phyloP scores from a whole-genome alignment of 2,329 filamentous ascomycete species.

The Verticillium zaregamsianum region DNA sequence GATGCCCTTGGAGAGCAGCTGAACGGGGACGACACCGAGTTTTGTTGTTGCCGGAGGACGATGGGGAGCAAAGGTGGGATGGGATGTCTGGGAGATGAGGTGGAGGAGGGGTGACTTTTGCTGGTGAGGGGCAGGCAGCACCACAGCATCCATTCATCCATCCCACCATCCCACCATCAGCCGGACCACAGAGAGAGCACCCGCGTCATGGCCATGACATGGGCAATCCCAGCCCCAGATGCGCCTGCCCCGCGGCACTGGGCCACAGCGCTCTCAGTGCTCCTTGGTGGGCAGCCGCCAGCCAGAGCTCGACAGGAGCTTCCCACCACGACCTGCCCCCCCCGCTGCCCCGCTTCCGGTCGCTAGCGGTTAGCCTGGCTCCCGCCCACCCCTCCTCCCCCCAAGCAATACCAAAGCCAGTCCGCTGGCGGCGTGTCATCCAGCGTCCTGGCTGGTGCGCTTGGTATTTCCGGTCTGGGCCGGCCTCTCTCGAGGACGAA shows the following conservation, averaged over 20 bases:
- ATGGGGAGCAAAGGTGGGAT: background rate
- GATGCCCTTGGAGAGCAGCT: background rate
- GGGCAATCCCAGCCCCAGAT: background rate
- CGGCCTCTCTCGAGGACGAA: background rate
- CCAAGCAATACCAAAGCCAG: background rate
- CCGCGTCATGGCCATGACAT: background rate
- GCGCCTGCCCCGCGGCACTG: background rate
- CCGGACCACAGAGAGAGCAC: background rate
- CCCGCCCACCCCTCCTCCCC: no score
- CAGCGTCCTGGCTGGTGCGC: background rate
- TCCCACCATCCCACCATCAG: background rate
- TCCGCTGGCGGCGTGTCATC: background rate
- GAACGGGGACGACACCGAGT: background rate
- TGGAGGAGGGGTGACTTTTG: background rate
- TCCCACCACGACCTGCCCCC: no score
- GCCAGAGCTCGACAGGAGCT: background rate
- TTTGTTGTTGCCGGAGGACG: background rate
- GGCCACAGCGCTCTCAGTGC: background rate
- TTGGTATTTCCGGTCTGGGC: background rate
- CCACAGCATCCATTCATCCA: background rate
- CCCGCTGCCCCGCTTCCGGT: background rate
- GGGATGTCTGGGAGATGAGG: background rate
- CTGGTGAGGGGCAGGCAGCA: background rate
- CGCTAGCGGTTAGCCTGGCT: no score
- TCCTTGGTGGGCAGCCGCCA: background rate